Percentiles rank a stretch among this genome's conserved stretches.
phyloP scores from a whole-genome alignment of 768 basidiomycete species.

The Porpolomopsis calyptriformis region DNA sequence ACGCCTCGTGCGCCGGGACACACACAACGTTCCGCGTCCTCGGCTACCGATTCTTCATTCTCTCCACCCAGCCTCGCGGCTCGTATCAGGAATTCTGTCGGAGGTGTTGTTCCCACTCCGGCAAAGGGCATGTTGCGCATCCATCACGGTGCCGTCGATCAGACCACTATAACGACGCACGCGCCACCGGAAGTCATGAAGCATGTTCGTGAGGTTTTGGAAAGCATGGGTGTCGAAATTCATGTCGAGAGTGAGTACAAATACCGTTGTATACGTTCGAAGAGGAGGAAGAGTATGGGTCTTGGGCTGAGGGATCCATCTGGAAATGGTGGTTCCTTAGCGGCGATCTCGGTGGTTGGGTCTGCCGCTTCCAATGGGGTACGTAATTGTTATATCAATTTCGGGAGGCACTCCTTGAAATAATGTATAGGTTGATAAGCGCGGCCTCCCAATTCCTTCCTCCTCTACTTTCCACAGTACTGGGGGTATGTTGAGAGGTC shows the following conservation, averaged over 20 bases:
- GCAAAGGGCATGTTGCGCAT: conserved; percentile 49
- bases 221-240: conserved; percentile 85
- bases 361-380: conserved; percentile 83
- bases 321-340: conserved; percentile 35
- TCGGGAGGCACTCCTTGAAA: conserved; percentile 8
- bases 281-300: conserved; percentile 48
- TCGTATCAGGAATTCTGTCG: conserved; percentile 41
- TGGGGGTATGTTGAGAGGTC: conserved; percentile 74
- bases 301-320: conserved; percentile 18
- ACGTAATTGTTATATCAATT: conserved; percentile 23
- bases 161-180: conserved; percentile 75
- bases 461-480: conserved; percentile 56
- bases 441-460: conserved; percentile 77
- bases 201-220: conserved; percentile 70
- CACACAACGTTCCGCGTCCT: conserved; percentile 35
- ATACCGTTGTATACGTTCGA: conserved; percentile 72
- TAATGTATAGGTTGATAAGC: conserved; percentile 64
- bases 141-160: conserved; percentile 90
- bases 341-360: conserved; percentile 69
- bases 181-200: conserved; percentile 81
- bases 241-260: conserved; percentile 85
- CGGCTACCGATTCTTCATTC: conserved; percentile 30
- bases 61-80: conserved; percentile 35
- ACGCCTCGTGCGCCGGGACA: conserved; percentile 21
- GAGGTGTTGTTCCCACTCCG: conserved; percentile 24